These are phyloP conservation scores for Podochytrium sp. DNA, from an alignment of 192 early-diverging fungal genomes.

Conservation along the genomic window DNA sequence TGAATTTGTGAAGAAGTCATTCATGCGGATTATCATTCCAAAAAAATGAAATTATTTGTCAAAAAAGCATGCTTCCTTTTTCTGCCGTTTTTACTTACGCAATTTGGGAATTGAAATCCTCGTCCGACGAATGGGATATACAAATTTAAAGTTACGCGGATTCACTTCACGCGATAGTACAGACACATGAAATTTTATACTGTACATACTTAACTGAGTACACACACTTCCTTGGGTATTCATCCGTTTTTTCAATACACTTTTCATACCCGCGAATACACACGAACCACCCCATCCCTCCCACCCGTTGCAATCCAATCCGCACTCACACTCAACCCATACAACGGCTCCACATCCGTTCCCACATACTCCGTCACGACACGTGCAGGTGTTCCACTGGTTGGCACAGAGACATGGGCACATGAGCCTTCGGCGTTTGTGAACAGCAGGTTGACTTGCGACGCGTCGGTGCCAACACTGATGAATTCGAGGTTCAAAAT, in stretches of 20 bases:
- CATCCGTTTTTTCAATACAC: no score
- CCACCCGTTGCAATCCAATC: conserved; percentile 2
- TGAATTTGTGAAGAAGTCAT: no score
- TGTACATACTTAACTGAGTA: not conserved
- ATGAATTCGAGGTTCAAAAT: conserved; percentile 11
- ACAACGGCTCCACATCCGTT: conserved; percentile 25
- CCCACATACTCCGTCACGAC: conserved; percentile 23
- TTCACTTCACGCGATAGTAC: no score
- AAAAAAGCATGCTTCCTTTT: no score
- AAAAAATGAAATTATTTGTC: no score
- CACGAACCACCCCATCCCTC: conserved; percentile 14
- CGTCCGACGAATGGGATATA: no score
- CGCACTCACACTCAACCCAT: not conserved
- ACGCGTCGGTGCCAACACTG: not conserved
- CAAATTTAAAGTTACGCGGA: no score
- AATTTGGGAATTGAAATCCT: no score
- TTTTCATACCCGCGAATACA: no score
- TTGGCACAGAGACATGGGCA: not conserved
- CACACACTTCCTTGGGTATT: not conserved
- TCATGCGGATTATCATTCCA: no score
- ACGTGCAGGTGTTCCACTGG: not conserved
- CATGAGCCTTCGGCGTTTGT: conserved; percentile 17
- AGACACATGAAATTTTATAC: no score
- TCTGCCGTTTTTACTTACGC: no score
- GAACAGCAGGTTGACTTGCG: not conserved